Conservation (phyloP, 169 alveolate species). For the Cytauxzoon felis region DNA sequence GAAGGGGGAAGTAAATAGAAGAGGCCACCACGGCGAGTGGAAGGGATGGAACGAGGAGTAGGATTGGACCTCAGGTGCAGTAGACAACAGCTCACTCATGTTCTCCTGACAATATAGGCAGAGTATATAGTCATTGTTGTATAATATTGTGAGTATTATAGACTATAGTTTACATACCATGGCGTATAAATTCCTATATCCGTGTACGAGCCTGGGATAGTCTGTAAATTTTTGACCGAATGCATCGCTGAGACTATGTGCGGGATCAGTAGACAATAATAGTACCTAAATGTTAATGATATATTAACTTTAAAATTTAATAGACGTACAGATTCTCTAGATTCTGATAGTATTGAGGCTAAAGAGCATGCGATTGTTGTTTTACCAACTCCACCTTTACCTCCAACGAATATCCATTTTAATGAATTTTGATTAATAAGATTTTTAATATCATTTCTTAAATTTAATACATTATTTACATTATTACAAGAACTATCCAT, state of each 20-base stretch:
- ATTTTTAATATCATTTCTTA: conserved; percentile 49
- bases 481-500: conserved; percentile 2
- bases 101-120: background rate
- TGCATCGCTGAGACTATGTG: conserved; percentile 98
- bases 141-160: background rate
- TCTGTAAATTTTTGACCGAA: conserved; percentile 92
- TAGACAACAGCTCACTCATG: too few relatives aligned
- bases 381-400: conserved; percentile 99
- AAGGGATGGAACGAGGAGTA: too few relatives aligned
- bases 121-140: background rate
- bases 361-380: conserved; percentile 96
- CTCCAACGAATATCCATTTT: conserved; percentile 99
- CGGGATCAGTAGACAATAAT: conserved; percentile 98
- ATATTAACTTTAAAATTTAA: background rate
- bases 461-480: background rate
- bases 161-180: conserved; percentile 63
- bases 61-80: too few relatives aligned
- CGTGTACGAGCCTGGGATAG: conserved; percentile 90
- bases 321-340: conserved; percentile 85
- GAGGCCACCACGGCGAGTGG: too few relatives aligned
- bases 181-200: conserved; percentile 91
- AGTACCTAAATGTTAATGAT: conserved; percentile 78
- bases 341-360: conserved; percentile 88
- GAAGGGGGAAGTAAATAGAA: too few relatives aligned
- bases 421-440: conserved; percentile 68